These are phyloP conservation scores for Xylaria sp. DNA, from an alignment of 2,329 filamentous ascomycete genomes.

Conservation along the genomic window DNA sequence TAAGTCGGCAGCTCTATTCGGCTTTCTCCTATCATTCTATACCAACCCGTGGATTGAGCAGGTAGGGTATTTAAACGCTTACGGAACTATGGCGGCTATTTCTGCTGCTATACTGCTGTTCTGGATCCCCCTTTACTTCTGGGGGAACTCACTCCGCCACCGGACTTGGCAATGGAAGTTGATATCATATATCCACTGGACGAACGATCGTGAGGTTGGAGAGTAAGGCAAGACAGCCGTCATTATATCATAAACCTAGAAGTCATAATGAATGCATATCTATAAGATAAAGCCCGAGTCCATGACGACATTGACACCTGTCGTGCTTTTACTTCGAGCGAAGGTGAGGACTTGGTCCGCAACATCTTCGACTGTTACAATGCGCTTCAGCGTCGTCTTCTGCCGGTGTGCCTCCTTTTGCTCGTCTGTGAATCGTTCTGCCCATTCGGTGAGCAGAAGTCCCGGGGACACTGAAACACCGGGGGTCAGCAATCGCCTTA, in stretches of 20 bases:
- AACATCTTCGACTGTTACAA: constrained; percentile 67
- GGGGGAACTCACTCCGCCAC: constrained; percentile 59
- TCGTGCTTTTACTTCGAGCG: constrained; percentile 59
- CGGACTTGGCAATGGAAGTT: constrained; percentile 60
- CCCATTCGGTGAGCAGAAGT: constrained; percentile 64
- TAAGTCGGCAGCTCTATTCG: constrained; percentile 57
- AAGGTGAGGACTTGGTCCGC: constrained; percentile 63
- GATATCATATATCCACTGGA: constrained; percentile 59
- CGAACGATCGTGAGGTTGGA: constrained; percentile 63
- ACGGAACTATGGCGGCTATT: constrained; percentile 67
- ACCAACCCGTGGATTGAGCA: constrained; percentile 66
- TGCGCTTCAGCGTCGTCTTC: constrained; percentile 67
- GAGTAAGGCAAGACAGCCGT: constrained; percentile 51
- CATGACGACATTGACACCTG: constrained; percentile 62
- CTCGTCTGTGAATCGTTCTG: constrained; percentile 66
- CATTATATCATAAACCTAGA: not conserved
- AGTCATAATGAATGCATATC: not conserved
- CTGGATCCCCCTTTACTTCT: constrained; percentile 63
- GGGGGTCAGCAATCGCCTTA: constrained; percentile 6
- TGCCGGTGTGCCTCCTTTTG: constrained; percentile 63
- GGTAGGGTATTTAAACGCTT: constrained; percentile 61
- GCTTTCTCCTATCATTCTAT: constrained; percentile 68
- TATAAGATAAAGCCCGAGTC: constrained; percentile 54
- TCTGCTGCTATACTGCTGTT: constrained; percentile 57
- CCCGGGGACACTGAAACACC: constrained; percentile 23